phyloP scores from a whole-genome alignment of 257 asterid genomes.

The Solanum chilense region DNA sequence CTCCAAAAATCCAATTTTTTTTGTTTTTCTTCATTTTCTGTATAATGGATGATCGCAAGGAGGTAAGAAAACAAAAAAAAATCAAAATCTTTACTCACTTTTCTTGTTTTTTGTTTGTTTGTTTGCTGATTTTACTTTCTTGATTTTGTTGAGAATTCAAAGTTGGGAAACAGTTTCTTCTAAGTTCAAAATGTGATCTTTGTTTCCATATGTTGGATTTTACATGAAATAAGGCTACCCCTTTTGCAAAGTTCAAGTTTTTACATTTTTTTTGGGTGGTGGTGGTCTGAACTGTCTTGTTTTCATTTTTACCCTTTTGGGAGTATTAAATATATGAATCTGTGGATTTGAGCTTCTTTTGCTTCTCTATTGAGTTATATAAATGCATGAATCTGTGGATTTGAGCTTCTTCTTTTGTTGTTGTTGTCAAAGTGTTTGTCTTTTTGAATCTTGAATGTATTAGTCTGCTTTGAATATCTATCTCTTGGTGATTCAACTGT shows the following conservation, averaged over 20 bases:
- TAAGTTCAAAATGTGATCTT: not conserved
- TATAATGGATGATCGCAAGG: constrained; percentile 17
- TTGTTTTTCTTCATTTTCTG: not conserved
- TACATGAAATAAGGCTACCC: not conserved
- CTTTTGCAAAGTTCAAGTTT: not conserved
- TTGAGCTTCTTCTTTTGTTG: not conserved
- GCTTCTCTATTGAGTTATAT: not conserved
- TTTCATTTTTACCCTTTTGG: not conserved
- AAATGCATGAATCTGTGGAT: not conserved
- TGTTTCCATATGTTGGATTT: not conserved
- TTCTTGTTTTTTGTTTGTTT: not conserved
- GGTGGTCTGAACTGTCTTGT: not conserved
- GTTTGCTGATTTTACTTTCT: not conserved
- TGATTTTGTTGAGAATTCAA: not conserved
- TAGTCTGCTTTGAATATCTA: not conserved
- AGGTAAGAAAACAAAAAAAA: constrained; percentile 1
- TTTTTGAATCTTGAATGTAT: not conserved
- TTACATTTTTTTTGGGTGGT: no score
- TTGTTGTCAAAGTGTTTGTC: not conserved
- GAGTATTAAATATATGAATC: not conserved
- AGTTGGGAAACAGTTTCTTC: not conserved
- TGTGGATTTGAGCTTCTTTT: not conserved
- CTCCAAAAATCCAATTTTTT: not conserved
- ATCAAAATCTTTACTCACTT: not conserved
- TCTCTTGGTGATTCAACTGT: not conserved